Percentiles rank a stretch among this genome's conserved stretches.
These are phyloP conservation scores for Podospora pseudoanserina DNA, from an alignment of 495 filamentous ascomycete species.

Conservation along the genomic window DNA sequence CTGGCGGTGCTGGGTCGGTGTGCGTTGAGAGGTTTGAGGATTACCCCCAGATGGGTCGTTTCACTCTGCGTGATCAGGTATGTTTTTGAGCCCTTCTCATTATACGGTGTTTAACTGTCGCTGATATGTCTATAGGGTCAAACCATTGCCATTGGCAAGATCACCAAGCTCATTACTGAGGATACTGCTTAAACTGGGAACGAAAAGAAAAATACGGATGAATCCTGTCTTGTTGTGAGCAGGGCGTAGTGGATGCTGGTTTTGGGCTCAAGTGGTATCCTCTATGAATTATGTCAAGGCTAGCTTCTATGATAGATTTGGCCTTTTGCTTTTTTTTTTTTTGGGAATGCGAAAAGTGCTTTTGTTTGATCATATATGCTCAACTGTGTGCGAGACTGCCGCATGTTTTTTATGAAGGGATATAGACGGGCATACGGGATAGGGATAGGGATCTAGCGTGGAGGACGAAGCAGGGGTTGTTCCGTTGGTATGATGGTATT, in stretches of 20 bases:
- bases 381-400: not conserved
- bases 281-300: not conserved
- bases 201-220: not conserved
- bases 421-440: not conserved
- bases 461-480: not conserved
- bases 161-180: conserved; percentile 69
- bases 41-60: conserved; percentile 89
- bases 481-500: not conserved
- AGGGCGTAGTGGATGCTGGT: not conserved
- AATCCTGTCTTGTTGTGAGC: not conserved
- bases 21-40: conserved; percentile 93
- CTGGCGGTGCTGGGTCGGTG: conserved; percentile 75
- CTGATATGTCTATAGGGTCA: conserved; percentile 58
- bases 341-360: conserved; percentile 3
- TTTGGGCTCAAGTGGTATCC: not conserved
- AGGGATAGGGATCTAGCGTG: not conserved
- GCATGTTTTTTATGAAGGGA: not conserved
- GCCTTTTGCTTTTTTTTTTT: conserved; percentile 8
- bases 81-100: conserved; percentile 8
- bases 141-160: conserved; percentile 96
- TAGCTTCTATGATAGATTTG: not conserved
- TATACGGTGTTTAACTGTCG: conserved; percentile 22
- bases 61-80: conserved; percentile 93
- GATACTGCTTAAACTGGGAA: conserved; percentile 25
- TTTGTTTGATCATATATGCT: not conserved